Conservation (phyloP, 495 filamentous ascomycete species). For the Neurospora sp. region DNA sequence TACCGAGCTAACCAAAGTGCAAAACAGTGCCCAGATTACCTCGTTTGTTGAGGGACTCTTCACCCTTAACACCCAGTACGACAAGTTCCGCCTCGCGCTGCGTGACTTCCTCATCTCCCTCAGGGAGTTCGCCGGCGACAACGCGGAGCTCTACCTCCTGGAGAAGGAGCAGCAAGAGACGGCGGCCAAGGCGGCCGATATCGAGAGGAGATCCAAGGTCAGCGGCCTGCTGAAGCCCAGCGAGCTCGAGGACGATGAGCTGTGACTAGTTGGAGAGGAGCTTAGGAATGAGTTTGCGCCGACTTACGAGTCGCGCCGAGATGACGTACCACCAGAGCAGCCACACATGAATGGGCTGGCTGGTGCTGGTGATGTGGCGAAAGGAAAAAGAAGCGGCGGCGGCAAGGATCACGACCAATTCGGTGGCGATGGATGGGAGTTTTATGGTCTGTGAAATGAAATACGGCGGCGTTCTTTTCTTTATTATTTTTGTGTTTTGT, state of each 20-base stretch:
- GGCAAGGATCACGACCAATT: slow-evolving; percentile 8
- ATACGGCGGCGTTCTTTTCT: slow-evolving; percentile 11
- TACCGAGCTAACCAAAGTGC: slow-evolving; percentile 25
- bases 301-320: slow-evolving; percentile 6
- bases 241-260: slow-evolving; percentile 88
- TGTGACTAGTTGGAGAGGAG: slow-evolving; percentile 66
- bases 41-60: slow-evolving; percentile 84
- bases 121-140: slow-evolving; percentile 90
- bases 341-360: background rate
- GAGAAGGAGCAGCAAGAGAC: slow-evolving; percentile 79
- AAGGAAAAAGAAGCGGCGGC: background rate
- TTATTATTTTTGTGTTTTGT: background rate
- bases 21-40: slow-evolving; percentile 66
- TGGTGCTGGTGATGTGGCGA: background rate
- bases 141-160: slow-evolving; percentile 88
- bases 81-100: slow-evolving; percentile 84
- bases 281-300: slow-evolving; percentile 49
- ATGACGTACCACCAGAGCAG: slow-evolving; percentile 6
- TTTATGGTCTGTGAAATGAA: slow-evolving; percentile 37
- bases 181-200: slow-evolving; percentile 69
- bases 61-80: slow-evolving; percentile 66
- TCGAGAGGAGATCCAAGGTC: slow-evolving; percentile 82
- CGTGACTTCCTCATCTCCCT: slow-evolving; percentile 96
- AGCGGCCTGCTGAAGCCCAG: slow-evolving; percentile 87
- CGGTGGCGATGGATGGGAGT: slow-evolving; percentile 37